phyloP scores from a whole-genome alignment of 768 basidiomycete genomes.

The Exsudoporus frostii region DNA sequence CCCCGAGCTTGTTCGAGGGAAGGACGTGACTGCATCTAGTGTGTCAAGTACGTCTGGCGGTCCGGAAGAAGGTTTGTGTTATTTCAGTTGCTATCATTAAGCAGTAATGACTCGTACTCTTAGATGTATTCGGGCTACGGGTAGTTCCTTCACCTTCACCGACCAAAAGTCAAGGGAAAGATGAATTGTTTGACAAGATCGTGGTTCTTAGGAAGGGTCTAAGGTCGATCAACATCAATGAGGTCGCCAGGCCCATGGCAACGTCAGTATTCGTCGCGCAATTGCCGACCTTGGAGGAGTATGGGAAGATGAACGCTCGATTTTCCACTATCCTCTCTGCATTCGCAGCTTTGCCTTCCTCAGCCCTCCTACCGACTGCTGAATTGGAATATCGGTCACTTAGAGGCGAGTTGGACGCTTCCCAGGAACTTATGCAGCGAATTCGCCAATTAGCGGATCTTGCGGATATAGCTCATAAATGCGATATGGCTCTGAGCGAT shows the following conservation, averaged over 20 bases:
- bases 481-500: slow-evolving; percentile 80
- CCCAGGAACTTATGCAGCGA: slow-evolving; percentile 46
- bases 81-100: neutral
- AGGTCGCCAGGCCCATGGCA: slow-evolving; percentile 42
- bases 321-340: slow-evolving; percentile 47
- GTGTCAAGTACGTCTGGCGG: neutral
- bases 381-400: slow-evolving; percentile 64
- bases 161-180: slow-evolving; percentile 38
- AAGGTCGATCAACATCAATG: slow-evolving; percentile 57
- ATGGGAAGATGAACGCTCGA: slow-evolving; percentile 43
- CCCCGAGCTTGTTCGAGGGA: neutral
- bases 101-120: neutral
- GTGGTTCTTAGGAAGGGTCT: slow-evolving; percentile 56
- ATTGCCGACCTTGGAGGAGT: slow-evolving; percentile 52
- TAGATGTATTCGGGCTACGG: slow-evolving; percentile 59
- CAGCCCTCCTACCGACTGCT: slow-evolving; percentile 37
- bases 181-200: slow-evolving; percentile 49
- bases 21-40: neutral
- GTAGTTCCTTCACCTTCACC: slow-evolving; percentile 33
- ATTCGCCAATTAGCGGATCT: slow-evolving; percentile 57
- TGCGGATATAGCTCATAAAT: slow-evolving; percentile 44
- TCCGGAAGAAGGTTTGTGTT: slow-evolving; percentile 25
- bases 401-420: slow-evolving; percentile 52
- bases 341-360: slow-evolving; percentile 44
- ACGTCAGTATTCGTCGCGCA: slow-evolving; percentile 33